phyloP scores from a whole-genome alignment of 1,284 basidiomycete genomes.

The Irpex sp. region DNA sequence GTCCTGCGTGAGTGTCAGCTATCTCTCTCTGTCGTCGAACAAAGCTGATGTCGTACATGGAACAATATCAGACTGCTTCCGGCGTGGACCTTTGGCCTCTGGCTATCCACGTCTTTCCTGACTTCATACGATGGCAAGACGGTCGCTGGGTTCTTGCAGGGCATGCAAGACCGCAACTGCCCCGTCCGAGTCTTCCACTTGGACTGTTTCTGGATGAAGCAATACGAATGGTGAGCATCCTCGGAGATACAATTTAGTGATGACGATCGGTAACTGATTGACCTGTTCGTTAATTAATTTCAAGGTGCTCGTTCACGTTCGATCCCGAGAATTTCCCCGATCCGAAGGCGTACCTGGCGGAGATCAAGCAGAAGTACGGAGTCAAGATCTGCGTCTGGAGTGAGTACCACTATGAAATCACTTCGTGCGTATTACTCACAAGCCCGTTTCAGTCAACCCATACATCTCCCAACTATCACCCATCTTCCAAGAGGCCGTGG shows the following conservation, averaged over 20 bases:
- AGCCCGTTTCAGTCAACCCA: slow-evolving; percentile 49
- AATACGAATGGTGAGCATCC: slow-evolving; percentile 58
- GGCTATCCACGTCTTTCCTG: slow-evolving; percentile 75
- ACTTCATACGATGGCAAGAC: slow-evolving; percentile 68
- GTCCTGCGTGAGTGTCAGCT: slow-evolving; percentile 46
- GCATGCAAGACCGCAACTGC: slow-evolving; percentile 66
- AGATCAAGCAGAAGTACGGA: slow-evolving; percentile 66
- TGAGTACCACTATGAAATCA: slow-evolving; percentile 33
- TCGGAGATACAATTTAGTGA: no score
- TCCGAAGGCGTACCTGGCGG: slow-evolving; percentile 60
- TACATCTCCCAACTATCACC: slow-evolving; percentile 68
- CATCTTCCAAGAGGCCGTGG: slow-evolving; percentile 66
- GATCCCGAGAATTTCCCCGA: slow-evolving; percentile 76
- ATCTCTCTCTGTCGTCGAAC: neutral
- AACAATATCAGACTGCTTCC: slow-evolving; percentile 48
- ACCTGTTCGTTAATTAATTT: neutral
- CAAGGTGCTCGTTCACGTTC: slow-evolving; percentile 72
- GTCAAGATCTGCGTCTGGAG: slow-evolving; percentile 78
- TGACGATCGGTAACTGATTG: neutral
- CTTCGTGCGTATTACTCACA: no score
- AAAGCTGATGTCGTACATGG: slow-evolving; percentile 1
- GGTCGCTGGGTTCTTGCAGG: slow-evolving; percentile 65
- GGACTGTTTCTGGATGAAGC: slow-evolving; percentile 82
- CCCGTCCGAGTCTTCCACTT: slow-evolving; percentile 76
- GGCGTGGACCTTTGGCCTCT: slow-evolving; percentile 72